Evolutionary conservation across 352 stramenopile genomes (phyloP), one percentile per base, ranked within the genome.

Genomic region (Phytophthora pistaciae): DNA sequence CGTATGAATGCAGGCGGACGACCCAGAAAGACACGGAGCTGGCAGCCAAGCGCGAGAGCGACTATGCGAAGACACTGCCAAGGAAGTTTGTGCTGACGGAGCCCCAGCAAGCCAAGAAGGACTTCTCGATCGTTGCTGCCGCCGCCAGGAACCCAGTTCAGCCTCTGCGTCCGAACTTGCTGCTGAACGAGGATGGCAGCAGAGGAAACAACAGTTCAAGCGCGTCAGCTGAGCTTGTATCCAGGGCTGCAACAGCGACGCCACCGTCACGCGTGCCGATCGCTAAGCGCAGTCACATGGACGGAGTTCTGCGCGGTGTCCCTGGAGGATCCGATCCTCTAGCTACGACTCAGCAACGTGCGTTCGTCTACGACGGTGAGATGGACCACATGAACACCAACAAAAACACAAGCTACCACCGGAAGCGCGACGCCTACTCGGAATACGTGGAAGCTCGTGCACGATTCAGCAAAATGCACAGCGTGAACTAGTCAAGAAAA

Each of bases 391-490:
- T 94, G 85, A 94, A 94, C 69, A 68, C 66, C 44, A 72, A 85
- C 54, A 96, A 94, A 71, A 75, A 95, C 68, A 88, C 78, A 46
- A 82, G 75, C 25, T 84, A 89, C 64, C 85, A 91, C 65, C 88
- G 90, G 56, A 96, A 96, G 70, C 88, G 88, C 48, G 90, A 96
- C 62, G 77, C 86, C 42, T 94, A 96, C 80, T 96, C 90, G 8
- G 90, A 95, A 57, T 96, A 96, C 60, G 88, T 96, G 56, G 90
- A 96, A 66, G 90, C 90, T n/a, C 83, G 88, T 50, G 90, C 88
- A 29, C 85, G 90, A 18, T 96, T 96, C 76, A 95, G 88, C 68
- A 96, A 96, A 71, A 95, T 96, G 88, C 90, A 96, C 73, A 95
- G 88, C 57, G 90, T 96, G 20, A 95, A 84, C 21, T 96, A 78